Base-by-base conservation (phyloP, 768 basidiomycete species). In the Boletus huronensis region DNA sequence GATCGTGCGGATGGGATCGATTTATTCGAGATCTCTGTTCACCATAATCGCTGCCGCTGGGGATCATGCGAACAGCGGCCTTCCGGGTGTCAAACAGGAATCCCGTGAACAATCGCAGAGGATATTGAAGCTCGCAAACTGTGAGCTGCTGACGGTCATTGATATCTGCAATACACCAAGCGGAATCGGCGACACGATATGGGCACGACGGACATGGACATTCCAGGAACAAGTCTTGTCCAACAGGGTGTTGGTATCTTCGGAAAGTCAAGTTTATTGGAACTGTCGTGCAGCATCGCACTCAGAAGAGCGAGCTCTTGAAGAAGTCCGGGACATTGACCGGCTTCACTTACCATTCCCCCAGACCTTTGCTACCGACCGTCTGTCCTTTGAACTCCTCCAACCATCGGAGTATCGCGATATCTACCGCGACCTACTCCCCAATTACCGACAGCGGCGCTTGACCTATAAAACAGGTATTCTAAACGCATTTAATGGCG, bases 41-140 rank as follows among this genome's bases (percentile, higher is more conserved):
- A 59, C 65, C 6, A 59, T 65, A 17, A 57, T 64, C 10, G 64
- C 64, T 26, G 63, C 56, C 1, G 34, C 56, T 6, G 60, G 60
- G 0, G 32, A 52, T 26, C 11, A 52, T 5, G 60, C 60, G 1
- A 32, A 56, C 34, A 50, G 31, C 8, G 58, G 62, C 19, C 52
- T 63, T 19, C 54, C 58, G 0, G 62, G 62, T 2, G 28, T 63
- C 10, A 2, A 26, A 29, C 50, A 1, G 0, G 49, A 26, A 17
- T 57, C 61, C 1, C 52, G 60, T n/a, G 31, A 50, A 10, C 42
- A 43, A 11, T 23, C 34, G 2, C 58, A 63, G 32, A 56, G 50
- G 40, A 31, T 28, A 5, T 23, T 63, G 40, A 63, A 53, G 35
- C 23, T 63, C 1, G 36, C n/a, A 1, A 6, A 52, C 9, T 29